Evolutionary conservation across 1,284 basidiomycete genomes (phyloP).

Genomic region (Sporisorium sorghi): DNA sequence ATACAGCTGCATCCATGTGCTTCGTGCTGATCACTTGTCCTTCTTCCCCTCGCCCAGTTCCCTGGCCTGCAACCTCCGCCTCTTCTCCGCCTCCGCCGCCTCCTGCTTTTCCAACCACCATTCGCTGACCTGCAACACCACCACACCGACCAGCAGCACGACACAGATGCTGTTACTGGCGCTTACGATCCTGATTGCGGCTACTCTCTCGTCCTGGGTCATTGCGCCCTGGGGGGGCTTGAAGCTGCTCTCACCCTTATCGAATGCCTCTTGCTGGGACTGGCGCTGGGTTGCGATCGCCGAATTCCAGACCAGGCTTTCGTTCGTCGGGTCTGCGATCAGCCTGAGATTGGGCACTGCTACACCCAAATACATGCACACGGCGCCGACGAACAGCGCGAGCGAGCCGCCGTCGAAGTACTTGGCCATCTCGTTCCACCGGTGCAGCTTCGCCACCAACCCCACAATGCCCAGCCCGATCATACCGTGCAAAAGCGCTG

Average conservation of each 20-base stretch:
- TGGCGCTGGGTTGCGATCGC: conserved; percentile 57
- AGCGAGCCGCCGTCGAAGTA: conserved; percentile 67
- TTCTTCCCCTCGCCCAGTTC: conserved; percentile 38
- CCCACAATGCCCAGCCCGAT: conserved; percentile 64
- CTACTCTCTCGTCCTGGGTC: conserved; percentile 51
- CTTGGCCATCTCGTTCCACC: conserved; percentile 67
- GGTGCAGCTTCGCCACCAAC: conserved; percentile 64
- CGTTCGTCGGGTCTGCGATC: conserved; percentile 60
- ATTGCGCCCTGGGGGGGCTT: conserved; percentile 47
- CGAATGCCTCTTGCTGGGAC: conserved; percentile 37
- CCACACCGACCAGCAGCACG: conserved; percentile 58
- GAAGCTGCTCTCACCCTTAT: conserved; percentile 34
- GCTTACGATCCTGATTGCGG: conserved; percentile 58
- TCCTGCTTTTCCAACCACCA: conserved; percentile 62
- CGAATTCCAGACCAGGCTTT: conserved; percentile 44
- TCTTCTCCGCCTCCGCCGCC: conserved; percentile 40
- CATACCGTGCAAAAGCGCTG: conserved; percentile 66
- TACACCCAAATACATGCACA: conserved; percentile 66
- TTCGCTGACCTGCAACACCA: conserved; percentile 61
- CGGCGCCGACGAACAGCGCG: conserved; percentile 60
- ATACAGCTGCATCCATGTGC: not conserved
- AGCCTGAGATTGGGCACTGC: conserved; percentile 63
- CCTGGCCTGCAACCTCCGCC: conserved; percentile 33
- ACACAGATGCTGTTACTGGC: conserved; percentile 65
- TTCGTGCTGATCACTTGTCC: conserved; percentile 45